These are phyloP conservation scores for Trichosporon ovoides DNA, from an alignment of 1,284 basidiomycete species.

Conservation along the genomic window DNA sequence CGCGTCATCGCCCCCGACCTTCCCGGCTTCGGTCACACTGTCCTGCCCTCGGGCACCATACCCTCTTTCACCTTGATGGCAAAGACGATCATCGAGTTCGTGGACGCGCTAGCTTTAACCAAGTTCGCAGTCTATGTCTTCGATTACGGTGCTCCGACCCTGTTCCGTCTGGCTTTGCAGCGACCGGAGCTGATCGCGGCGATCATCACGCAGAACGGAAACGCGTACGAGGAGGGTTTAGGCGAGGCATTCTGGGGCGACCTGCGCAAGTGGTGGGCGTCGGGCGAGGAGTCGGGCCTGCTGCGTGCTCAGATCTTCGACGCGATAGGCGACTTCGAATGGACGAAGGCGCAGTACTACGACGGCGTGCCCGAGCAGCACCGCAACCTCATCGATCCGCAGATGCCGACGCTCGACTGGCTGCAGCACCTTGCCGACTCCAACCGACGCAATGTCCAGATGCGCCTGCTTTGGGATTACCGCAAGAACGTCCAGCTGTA, in stretches of 20 bases:
- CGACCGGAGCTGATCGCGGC: constrained; percentile 51
- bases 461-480: constrained; percentile 53
- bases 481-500: constrained; percentile 51
- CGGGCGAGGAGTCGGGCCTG: background rate
- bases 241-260: constrained; percentile 49
- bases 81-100: constrained; percentile 50
- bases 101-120: constrained; percentile 48
- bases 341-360: constrained; percentile 21
- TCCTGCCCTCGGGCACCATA: constrained; percentile 44
- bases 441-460: constrained; percentile 50
- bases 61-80: constrained; percentile 52
- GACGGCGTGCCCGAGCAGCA: constrained; percentile 16
- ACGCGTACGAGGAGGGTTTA: constrained; percentile 53
- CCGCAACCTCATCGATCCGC: constrained; percentile 18
- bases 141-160: constrained; percentile 54
- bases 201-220: constrained; percentile 54
- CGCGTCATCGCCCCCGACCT: constrained; percentile 54
- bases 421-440: constrained; percentile 43
- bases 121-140: constrained; percentile 54
- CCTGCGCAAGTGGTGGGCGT: constrained; percentile 47
- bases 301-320: constrained; percentile 8
- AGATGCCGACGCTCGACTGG: constrained; percentile 49
- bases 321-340: constrained; percentile 2
- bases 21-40: constrained; percentile 55
- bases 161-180: constrained; percentile 49